Evolutionary conservation across 305 asterid species (phyloP), one percentile per base, ranked within the genome.

Genomic region (Striga hermonthica): DNA sequence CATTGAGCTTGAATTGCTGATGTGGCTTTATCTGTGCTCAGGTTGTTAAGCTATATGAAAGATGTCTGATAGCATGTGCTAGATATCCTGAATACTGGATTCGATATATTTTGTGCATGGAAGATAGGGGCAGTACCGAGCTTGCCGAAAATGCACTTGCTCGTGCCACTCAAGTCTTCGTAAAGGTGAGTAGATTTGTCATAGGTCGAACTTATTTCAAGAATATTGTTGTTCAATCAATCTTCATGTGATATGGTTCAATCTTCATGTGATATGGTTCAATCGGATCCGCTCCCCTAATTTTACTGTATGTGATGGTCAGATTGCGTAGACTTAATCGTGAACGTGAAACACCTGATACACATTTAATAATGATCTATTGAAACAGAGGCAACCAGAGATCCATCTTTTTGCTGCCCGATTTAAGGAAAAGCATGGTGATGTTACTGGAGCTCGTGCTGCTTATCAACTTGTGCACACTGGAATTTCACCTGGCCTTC

Each of bases 1-100:
- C 43, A 7, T 64, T 49, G 65, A 41, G 49, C 75, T 38, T 64
- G 71, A 53, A 64, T 75, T 72, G 37, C 70, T 60, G 54, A 75
- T 66, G 31, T 66, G 52, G 64, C 47, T 72, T 74, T 22, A 22
- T 22, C 76, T 66, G 68, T 72, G 70, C 40, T 52, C 87, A 85
- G 96, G 93, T 94, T 70, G 96, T 94, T 60, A 90, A 91, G 84
- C 90, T 91, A 64, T 91, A 94, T 57, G 98, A 94, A 81, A 85
- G 98, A 79, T 91, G 98, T 69, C 73, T 88, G 69, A 82, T 94
- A 80, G 97, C 98, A 50, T 94, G 98, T 74, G 97, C 99, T 72
- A 91, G 87, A 70, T 91, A 90, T 79, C 93, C 98, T 56, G 98
- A 91, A 69, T 94, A 81, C 66, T 88, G 99, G 98, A 83, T 83